These are phyloP conservation scores for Phytophthora boehmeriae DNA, from an alignment of 352 stramenopile genomes.

Conservation along the genomic window DNA sequence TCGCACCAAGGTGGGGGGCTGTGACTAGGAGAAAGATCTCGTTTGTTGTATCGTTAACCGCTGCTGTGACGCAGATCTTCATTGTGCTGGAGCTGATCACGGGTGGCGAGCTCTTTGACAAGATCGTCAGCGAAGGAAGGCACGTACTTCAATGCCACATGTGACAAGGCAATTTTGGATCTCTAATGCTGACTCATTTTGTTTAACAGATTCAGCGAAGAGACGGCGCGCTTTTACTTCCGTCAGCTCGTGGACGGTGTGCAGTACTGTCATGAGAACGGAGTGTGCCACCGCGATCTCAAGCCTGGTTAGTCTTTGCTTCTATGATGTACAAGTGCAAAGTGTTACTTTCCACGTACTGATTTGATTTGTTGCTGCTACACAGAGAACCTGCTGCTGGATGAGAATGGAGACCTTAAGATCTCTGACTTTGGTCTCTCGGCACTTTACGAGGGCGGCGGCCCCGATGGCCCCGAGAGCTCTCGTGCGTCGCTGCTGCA, in stretches of 20 bases:
- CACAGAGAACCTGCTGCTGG: conserved; percentile 95
- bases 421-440: conserved; percentile 99
- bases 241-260: conserved; percentile 97
- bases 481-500: conserved; percentile 92
- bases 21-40: conserved; percentile 26
- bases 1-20: conserved; percentile 94
- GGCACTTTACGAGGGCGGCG: conserved; percentile 89
- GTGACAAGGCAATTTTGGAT: conserved; percentile 11
- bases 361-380: conserved; percentile 18
- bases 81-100: conserved; percentile 93
- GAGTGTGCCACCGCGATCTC: conserved; percentile 97
- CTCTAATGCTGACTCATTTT: conserved; percentile 27
- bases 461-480: conserved; percentile 78
- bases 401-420: conserved; percentile 97
- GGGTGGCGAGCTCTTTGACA: conserved; percentile 94
- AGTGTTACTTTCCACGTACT: background rate
- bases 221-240: conserved; percentile 98
- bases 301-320: conserved; percentile 81
- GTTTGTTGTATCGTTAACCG: conserved; percentile 78
- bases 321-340: background rate
- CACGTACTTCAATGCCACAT: conserved; percentile 24
- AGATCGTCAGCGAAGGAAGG: conserved; percentile 95
- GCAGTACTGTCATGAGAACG: conserved; percentile 97
- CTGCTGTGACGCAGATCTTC: conserved; percentile 90
- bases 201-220: conserved; percentile 90